These are phyloP conservation scores for Trypanosoma vivax DNA, from an alignment of 208 protist species.

Conservation along the genomic window DNA sequence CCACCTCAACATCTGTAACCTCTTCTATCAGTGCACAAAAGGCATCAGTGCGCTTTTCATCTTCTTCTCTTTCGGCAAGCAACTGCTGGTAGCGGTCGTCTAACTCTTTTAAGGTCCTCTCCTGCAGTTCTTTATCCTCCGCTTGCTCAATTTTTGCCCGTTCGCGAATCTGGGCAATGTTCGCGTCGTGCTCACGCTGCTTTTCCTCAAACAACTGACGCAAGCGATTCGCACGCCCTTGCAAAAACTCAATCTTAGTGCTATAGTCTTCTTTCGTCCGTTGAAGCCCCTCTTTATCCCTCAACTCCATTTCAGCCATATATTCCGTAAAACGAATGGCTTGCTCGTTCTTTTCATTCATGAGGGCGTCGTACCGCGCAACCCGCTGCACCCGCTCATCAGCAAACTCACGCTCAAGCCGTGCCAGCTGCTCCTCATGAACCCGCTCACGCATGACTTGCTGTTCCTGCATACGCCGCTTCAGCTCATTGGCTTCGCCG, in stretches of 20 bases:
- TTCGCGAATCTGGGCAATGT: conserved; percentile 42
- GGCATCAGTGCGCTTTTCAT: conserved; percentile 78
- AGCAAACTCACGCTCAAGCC: conserved; percentile 80
- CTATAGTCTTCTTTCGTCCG: conserved; percentile 89
- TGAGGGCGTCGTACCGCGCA: conserved; percentile 60
- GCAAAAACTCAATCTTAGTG: conserved; percentile 84
- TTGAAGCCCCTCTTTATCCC: conserved; percentile 40
- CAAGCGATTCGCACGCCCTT: conserved; percentile 68
- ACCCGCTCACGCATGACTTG: conserved; percentile 90
- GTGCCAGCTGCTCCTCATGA: conserved; percentile 90
- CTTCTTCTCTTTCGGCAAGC: conserved; percentile 45
- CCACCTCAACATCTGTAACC: conserved; percentile 93
- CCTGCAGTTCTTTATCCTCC: conserved; percentile 44
- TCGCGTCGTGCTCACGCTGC: conserved; percentile 39
- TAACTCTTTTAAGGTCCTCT: conserved; percentile 32
- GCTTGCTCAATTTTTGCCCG: conserved; percentile 30
- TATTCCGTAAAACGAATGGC: conserved; percentile 94
- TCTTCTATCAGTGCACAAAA: conserved; percentile 90
- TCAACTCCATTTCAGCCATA: conserved; percentile 81
- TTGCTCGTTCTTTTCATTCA: conserved; percentile 87
- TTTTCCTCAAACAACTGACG: conserved; percentile 71
- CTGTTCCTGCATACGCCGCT: conserved; percentile 92
- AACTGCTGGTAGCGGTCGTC: conserved; percentile 65
- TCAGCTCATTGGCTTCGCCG: conserved; percentile 88
- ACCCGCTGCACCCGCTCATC: conserved; percentile 65